A percentile compares a stretch with the other conserved stretches of the same genome.
These are phyloP conservation scores for Scortechinia acanthostroma DNA, from an alignment of 2,329 filamentous ascomycete species.

Conservation along the genomic window DNA sequence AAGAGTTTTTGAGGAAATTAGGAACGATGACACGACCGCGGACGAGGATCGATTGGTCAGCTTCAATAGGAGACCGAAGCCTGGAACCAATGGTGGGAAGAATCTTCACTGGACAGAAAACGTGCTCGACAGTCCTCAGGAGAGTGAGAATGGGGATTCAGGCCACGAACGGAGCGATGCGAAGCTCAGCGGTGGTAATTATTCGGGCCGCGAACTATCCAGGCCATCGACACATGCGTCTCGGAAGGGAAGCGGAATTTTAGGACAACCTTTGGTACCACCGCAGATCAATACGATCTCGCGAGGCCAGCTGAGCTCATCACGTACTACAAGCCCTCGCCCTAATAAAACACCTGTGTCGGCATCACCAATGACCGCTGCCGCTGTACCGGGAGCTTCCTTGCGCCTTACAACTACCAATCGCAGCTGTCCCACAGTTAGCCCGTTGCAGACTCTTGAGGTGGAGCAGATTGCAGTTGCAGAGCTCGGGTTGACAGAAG, in stretches of 20 bases:
- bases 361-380: constrained; percentile 26
- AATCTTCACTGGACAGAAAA: constrained; percentile 61
- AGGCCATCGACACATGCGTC: constrained; percentile 22
- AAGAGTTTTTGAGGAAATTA: constrained; percentile 55
- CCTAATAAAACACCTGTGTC: constrained; percentile 20
- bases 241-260: constrained; percentile 29
- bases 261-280: constrained; percentile 19
- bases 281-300: neutral
- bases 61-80: constrained; percentile 42
- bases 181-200: constrained; percentile 25
- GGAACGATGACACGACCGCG: constrained; percentile 56
- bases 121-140: constrained; percentile 41
- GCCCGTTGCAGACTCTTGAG: constrained; percentile 49
- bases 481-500: constrained; percentile 51
- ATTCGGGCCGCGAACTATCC: constrained; percentile 28
- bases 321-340: constrained; percentile 23
- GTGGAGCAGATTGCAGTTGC: constrained; percentile 52
- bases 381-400: constrained; percentile 20
- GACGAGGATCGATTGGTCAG: constrained; percentile 56
- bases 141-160: constrained; percentile 32
- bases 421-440: constrained; percentile 46
- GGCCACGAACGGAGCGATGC: constrained; percentile 19
- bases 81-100: constrained; percentile 46
- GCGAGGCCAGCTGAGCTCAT: neutral
- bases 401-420: constrained; percentile 43